phyloP scores from a whole-genome alignment of 306 rosid genomes.

The Cicer chorassanicum region DNA sequence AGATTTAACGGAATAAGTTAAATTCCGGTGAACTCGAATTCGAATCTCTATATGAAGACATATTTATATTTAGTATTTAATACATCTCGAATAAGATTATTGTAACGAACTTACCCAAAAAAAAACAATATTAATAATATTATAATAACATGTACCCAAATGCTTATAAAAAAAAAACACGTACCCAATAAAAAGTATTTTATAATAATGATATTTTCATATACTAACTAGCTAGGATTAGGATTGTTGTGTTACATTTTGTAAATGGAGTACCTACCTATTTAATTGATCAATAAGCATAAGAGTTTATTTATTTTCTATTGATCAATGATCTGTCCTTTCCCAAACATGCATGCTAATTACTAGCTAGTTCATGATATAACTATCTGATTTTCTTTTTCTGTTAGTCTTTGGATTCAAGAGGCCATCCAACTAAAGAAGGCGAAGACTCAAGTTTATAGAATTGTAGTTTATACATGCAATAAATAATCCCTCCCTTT shows the following conservation, averaged over 20 bases:
- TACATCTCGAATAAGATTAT: too few species aligned
- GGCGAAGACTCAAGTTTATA: slow-evolving; percentile 3
- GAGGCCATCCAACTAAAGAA: slow-evolving; percentile 20
- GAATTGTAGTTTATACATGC: slow-evolving; percentile 1
- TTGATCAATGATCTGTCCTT: slow-evolving; percentile 1
- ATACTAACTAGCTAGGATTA: background rate
- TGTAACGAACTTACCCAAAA: too few species aligned
- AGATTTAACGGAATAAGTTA: too few species aligned
- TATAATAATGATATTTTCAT: background rate
- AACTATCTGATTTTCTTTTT: slow-evolving; percentile 33
- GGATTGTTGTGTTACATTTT: background rate
- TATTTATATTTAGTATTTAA: too few species aligned
- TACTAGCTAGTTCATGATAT: slow-evolving; percentile 5
- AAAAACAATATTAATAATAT: too few species aligned
- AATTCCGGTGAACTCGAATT: too few species aligned
- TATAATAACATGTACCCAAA: too few species aligned
- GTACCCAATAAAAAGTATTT: too few species aligned
- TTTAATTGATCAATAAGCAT: background rate
- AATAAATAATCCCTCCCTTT: slow-evolving; percentile 14
- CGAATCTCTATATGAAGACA: too few species aligned
- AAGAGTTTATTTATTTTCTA: slow-evolving; percentile 15
- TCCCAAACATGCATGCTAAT: slow-evolving; percentile 16
- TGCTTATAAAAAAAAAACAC: too few species aligned
- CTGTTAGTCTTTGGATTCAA: slow-evolving; percentile 9
- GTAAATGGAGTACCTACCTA: background rate